Evolutionary conservation across 768 basidiomycete species (phyloP).

Genomic region (Hemileccinum rubropunctum): DNA sequence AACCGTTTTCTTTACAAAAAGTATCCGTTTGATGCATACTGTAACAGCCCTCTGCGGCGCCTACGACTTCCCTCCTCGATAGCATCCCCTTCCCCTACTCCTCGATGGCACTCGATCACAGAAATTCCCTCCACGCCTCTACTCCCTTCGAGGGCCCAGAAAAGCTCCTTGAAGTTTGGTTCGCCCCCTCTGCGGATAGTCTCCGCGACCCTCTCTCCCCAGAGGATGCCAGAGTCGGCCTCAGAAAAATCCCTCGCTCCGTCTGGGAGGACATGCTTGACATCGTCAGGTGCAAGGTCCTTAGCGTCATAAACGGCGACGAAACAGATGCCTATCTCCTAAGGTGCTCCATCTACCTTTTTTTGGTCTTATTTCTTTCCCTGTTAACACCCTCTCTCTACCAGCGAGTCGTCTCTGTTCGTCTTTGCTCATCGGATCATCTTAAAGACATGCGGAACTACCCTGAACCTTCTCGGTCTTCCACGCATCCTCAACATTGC

Average conservation of each 20-base stretch:
- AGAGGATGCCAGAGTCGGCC: slow-evolving; percentile 54
- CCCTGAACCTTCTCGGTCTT: slow-evolving; percentile 92
- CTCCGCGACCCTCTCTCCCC: slow-evolving; percentile 46
- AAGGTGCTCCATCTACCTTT: slow-evolving; percentile 56
- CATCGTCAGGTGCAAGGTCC: slow-evolving; percentile 94
- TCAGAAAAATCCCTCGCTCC: slow-evolving; percentile 68
- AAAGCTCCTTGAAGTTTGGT: slow-evolving; percentile 97
- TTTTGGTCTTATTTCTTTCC: slow-evolving; percentile 2
- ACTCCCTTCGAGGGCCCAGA: slow-evolving; percentile 90
- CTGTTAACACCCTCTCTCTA: neutral
- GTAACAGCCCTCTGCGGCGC: slow-evolving; percentile 34
- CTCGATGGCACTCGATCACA: slow-evolving; percentile 26
- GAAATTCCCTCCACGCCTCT: slow-evolving; percentile 27
- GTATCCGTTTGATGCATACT: slow-evolving; percentile 44
- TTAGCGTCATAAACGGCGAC: slow-evolving; percentile 84
- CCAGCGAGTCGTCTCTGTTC: slow-evolving; percentile 97
- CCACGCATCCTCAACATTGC: slow-evolving; percentile 96
- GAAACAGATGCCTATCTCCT: slow-evolving; percentile 95
- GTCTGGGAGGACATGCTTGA: slow-evolving; percentile 98
- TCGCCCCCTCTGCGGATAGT: slow-evolving; percentile 70
- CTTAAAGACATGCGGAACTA: slow-evolving; percentile 98
- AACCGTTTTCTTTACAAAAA: slow-evolving; percentile 10
- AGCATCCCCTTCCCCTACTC: slow-evolving; percentile 34
- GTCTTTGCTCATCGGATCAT: slow-evolving; percentile 94
- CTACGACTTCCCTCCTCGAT: slow-evolving; percentile 43